Evolutionary conservation across 2,329 filamentous ascomycete species (phyloP).

Genomic region (Pyrenochaeta sp.): DNA sequence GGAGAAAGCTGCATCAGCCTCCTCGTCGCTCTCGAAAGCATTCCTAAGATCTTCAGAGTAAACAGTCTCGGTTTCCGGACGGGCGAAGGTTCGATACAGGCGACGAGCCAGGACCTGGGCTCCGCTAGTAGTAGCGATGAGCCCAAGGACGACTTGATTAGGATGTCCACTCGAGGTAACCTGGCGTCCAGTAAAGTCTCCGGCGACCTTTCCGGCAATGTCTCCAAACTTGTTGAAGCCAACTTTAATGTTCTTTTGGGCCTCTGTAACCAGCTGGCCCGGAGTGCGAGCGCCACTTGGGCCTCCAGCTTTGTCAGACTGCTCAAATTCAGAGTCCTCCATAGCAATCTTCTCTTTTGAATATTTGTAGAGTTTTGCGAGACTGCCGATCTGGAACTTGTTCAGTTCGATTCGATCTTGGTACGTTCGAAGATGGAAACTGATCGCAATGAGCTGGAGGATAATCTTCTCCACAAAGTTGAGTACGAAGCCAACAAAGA

Average conservation of each 20-base stretch:
- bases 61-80: constrained; percentile 78
- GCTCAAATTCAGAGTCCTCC: constrained; percentile 79
- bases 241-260: constrained; percentile 75
- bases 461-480: constrained; percentile 93
- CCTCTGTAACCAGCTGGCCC: constrained; percentile 71
- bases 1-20: constrained; percentile 85
- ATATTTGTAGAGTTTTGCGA: constrained; percentile 70
- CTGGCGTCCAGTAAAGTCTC: constrained; percentile 84
- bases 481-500: constrained; percentile 80
- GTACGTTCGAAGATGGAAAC: constrained; percentile 91
- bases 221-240: constrained; percentile 83
- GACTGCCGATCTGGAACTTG: constrained; percentile 81
- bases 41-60: constrained; percentile 77
- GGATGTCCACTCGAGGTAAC: constrained; percentile 76
- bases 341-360: constrained; percentile 70
- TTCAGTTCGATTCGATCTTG: constrained; percentile 89
- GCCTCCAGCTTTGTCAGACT: constrained; percentile 51
- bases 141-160: constrained; percentile 80
- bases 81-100: constrained; percentile 84
- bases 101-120: constrained; percentile 86
- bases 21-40: constrained; percentile 82
- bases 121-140: constrained; percentile 74
- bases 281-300: constrained; percentile 75
- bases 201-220: constrained; percentile 83
- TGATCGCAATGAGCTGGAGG: constrained; percentile 92